Percentiles rank a stretch among this genome's conserved stretches.
Evolutionary conservation across 2,329 filamentous ascomycete species (phyloP).

Genomic region (Hypoxylon sp.): DNA sequence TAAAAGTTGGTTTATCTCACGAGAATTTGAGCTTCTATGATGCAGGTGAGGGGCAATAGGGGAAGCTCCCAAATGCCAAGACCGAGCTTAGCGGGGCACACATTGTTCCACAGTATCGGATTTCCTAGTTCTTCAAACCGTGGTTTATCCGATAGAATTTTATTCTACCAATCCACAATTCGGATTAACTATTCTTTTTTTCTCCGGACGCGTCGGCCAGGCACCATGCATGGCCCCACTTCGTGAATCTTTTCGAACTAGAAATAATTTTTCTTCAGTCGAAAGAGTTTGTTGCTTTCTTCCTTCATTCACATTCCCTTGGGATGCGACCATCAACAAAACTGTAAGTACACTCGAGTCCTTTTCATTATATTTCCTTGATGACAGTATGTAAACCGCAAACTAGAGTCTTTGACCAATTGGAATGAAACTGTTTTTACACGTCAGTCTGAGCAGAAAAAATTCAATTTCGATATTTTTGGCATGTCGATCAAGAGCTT

Average conservation of each 20-base stretch:
- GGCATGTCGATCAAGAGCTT: too few relatives aligned
- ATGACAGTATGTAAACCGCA: slow-evolving; percentile 85
- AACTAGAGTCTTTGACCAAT: slow-evolving; percentile 94
- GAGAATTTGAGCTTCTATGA: slow-evolving; percentile 34
- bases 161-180: background rate
- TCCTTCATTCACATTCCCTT: slow-evolving; percentile 16
- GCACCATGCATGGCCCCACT: slow-evolving; percentile 23
- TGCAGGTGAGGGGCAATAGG: slow-evolving; percentile 31
- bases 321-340: slow-evolving; percentile 1
- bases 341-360: slow-evolving; percentile 32
- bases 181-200: slow-evolving; percentile 19
- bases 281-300: slow-evolving; percentile 14
- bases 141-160: slow-evolving; percentile 14
- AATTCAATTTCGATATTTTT: too few relatives aligned
- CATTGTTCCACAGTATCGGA: slow-evolving; percentile 5
- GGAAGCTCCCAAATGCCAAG: slow-evolving; percentile 9
- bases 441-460: slow-evolving; percentile 86
- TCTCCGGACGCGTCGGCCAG: slow-evolving; percentile 18
- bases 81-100: slow-evolving; percentile 22
- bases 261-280: slow-evolving; percentile 28
- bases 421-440: slow-evolving; percentile 86
- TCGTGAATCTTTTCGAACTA: slow-evolving; percentile 14
- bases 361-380: slow-evolving; percentile 48
- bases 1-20: slow-evolving; percentile 13
- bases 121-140: background rate